phyloP scores from a whole-genome alignment of 192 early-diverging fungal species.

The Podila epigama region DNA sequence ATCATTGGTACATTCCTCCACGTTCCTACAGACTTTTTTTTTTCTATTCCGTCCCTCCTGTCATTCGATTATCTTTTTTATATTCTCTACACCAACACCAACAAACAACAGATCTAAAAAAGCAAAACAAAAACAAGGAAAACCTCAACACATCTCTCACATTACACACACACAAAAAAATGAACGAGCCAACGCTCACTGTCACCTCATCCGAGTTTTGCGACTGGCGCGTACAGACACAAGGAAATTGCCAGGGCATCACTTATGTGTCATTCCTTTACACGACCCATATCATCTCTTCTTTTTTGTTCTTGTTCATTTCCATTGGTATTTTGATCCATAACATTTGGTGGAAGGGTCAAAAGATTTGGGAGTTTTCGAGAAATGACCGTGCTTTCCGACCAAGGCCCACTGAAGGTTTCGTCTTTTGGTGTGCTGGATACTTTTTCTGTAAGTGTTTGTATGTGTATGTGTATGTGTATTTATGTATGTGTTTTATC shows the following conservation, averaged over 20 bases:
- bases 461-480: background rate
- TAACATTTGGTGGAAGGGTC: conserved; percentile 48
- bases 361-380: conserved; percentile 49
- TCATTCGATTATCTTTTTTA: background rate
- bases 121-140: no score
- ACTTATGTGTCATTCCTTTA: conserved; percentile 45
- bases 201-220: conserved; percentile 25
- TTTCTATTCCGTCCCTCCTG: background rate
- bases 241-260: conserved; percentile 29
- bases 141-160: no score
- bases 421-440: conserved; percentile 40
- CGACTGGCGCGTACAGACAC: conserved; percentile 42
- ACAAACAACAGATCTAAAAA: no score
- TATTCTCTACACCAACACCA: background rate
- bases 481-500: background rate
- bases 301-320: conserved; percentile 45
- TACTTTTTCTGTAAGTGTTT: conserved; percentile 40
- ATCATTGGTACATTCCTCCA: no score
- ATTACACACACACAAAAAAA: background rate
- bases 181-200: background rate
- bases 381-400: conserved; percentile 39
- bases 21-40: no score
- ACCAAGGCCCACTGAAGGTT: conserved; percentile 43
- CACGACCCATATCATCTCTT: conserved; percentile 45
- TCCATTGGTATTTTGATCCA: conserved; percentile 40